Conservation (phyloP, 2,329 filamentous ascomycete species). For the Pestalotiopsis sp. region DNA sequence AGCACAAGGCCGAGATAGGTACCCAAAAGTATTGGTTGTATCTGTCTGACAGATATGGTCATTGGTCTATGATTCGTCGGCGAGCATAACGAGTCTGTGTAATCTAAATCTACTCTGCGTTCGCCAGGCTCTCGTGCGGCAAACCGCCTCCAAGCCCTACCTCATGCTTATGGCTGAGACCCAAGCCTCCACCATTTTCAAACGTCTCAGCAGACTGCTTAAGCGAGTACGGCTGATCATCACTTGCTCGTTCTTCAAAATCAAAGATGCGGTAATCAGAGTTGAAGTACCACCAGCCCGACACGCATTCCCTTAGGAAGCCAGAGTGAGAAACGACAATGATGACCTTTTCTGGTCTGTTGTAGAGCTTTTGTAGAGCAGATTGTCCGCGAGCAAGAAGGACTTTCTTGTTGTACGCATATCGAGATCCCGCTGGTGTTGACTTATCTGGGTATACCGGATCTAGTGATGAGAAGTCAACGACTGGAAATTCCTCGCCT, state of each 20-base stretch:
- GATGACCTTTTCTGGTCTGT: conserved; percentile 59
- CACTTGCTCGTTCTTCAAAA: conserved; percentile 32
- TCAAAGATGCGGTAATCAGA: conserved; percentile 66
- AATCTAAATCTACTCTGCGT: background rate
- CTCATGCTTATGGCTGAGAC: conserved; percentile 40
- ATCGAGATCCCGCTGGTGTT: conserved; percentile 42
- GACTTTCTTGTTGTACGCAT: conserved; percentile 52
- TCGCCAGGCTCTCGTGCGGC: conserved; percentile 29
- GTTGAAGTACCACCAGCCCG: conserved; percentile 58
- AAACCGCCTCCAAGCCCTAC: conserved; percentile 40
- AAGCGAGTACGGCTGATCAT: conserved; percentile 34
- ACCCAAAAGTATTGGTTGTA: too few relatives aligned
- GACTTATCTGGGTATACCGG: conserved; percentile 64
- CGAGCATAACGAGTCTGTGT: background rate
- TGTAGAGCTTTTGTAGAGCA: conserved; percentile 49
- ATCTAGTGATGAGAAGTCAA: conserved; percentile 59
- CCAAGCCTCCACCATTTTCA: conserved; percentile 49
- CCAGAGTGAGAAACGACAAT: conserved; percentile 66
- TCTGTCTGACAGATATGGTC: too few relatives aligned
- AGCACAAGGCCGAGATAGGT: too few relatives aligned
- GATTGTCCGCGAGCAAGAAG: conserved; percentile 56
- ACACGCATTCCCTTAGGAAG: conserved; percentile 59
- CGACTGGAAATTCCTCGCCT: conserved; percentile 48
- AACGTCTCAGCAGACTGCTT: conserved; percentile 50
- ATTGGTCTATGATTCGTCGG: background rate